A percentile compares a stretch with the other conserved stretches of the same genome.
Evolutionary conservation across 176 grass and related monocot genomes (phyloP).

Genomic region (Poa pratensis): DNA sequence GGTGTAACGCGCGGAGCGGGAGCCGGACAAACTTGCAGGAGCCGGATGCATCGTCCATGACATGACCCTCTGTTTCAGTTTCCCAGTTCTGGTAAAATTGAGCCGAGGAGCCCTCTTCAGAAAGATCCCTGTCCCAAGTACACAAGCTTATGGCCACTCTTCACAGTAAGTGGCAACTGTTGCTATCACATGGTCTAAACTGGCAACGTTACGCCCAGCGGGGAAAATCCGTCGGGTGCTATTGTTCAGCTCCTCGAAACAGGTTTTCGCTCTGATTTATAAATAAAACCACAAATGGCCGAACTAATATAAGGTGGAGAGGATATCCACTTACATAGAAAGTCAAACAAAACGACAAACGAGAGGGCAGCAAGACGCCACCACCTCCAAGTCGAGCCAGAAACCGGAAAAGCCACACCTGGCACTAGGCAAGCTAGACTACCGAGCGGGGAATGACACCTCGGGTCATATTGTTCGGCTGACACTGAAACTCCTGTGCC

Average conservation of each 20-base stretch:
- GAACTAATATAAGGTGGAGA: too few relatives aligned
- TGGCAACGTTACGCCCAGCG: background rate
- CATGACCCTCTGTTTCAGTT: too few relatives aligned
- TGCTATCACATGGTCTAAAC: background rate
- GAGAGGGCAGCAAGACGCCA: too few relatives aligned
- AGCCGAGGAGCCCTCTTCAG: background rate
- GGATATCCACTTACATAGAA: too few relatives aligned
- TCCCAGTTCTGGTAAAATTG: background rate
- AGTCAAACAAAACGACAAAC: too few relatives aligned
- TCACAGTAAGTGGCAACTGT: background rate
- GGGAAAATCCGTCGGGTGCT: background rate
- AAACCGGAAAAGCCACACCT: too few relatives aligned
- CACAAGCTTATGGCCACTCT: background rate
- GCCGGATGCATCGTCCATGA: background rate
- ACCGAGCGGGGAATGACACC: too few relatives aligned
- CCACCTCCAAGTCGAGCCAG: too few relatives aligned
- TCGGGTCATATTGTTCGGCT: background rate
- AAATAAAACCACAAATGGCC: too few relatives aligned
- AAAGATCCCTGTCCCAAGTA: background rate
- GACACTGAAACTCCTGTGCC: background rate
- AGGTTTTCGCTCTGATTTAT: too few relatives aligned
- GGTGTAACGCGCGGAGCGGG: background rate
- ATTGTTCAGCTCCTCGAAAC: background rate
- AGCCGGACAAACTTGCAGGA: background rate
- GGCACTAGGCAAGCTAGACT: too few relatives aligned